phyloP scores from a whole-genome alignment of 1,139 yeast genomes.

The Hyphopichia wangnamkhiaoensis region DNA sequence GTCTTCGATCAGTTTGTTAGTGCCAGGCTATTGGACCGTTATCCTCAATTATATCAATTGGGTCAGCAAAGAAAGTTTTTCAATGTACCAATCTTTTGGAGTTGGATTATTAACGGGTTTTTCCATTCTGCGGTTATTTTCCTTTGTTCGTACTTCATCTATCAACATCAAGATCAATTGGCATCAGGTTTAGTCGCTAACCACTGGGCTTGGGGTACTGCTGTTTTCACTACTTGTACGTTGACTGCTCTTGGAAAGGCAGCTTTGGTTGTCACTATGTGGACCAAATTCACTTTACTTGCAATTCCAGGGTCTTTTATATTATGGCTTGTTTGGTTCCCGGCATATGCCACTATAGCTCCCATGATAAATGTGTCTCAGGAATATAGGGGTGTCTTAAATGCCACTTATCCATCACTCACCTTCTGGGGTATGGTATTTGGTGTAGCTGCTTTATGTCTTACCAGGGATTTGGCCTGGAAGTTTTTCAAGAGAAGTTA shows the following conservation, averaged over 20 bases:
- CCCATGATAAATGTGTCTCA: conserved; percentile 80
- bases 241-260: conserved; percentile 94
- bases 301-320: conserved; percentile 95
- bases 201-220: conserved; percentile 96
- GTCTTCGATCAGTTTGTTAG: conserved; percentile 95
- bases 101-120: conserved; percentile 95
- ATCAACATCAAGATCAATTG: conserved; percentile 65
- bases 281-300: conserved; percentile 90
- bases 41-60: conserved; percentile 87
- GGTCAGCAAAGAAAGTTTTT: conserved; percentile 90
- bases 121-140: conserved; percentile 88
- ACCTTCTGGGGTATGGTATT: conserved; percentile 85
- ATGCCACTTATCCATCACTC: conserved; percentile 73
- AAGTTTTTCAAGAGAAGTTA: conserved; percentile 91
- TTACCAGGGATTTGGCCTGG: conserved; percentile 89
- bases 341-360: conserved; percentile 82
- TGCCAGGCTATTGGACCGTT: conserved; percentile 83
- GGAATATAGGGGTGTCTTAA: conserved; percentile 80
- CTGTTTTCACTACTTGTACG: conserved; percentile 83
- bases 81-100: conserved; percentile 92
- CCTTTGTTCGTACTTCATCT: conserved; percentile 70
- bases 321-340: conserved; percentile 84
- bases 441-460: conserved; percentile 73
- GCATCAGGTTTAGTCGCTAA: conserved; percentile 74
- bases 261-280: conserved; percentile 83